phyloP scores from a whole-genome alignment of 371 early-diverging fungal genomes.

The Mortierella polycephala region DNA sequence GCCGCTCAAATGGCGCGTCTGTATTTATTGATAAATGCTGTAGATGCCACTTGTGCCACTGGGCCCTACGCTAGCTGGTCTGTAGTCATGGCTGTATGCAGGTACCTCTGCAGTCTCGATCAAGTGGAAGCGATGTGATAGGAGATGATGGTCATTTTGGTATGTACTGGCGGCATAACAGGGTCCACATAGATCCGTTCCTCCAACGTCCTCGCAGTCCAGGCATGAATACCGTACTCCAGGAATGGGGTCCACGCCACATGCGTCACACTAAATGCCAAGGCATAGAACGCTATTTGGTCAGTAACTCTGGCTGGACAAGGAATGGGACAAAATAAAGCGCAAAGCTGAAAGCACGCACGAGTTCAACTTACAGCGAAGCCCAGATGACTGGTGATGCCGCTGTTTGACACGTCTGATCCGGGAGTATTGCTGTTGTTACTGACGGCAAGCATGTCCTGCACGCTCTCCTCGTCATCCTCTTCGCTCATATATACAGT shows the following conservation, averaged over 20 bases:
- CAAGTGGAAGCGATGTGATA: slow-evolving; percentile 39
- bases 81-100: slow-evolving; percentile 18
- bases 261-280: slow-evolving; percentile 62
- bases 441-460: slow-evolving; percentile 62
- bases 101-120: slow-evolving; percentile 36
- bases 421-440: slow-evolving; percentile 13
- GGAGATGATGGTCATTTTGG: slow-evolving; percentile 30
- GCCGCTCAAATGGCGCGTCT: no score
- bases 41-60: slow-evolving; percentile 21
- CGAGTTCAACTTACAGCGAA: slow-evolving; percentile 60
- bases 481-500: slow-evolving; percentile 74
- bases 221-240: slow-evolving; percentile 70
- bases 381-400: slow-evolving; percentile 62
- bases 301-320: background rate
- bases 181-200: slow-evolving; percentile 45
- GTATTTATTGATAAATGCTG: background rate
- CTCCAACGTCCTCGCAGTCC: slow-evolving; percentile 61
- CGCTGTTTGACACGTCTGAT: slow-evolving; percentile 15
- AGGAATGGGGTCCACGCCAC: slow-evolving; percentile 71
- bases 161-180: slow-evolving; percentile 35
- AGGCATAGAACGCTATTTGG: background rate
- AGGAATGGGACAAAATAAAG: background rate
- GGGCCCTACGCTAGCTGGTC: slow-evolving; percentile 23
- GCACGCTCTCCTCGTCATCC: slow-evolving; percentile 62
- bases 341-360: slow-evolving; percentile 1